Evolutionary conservation across 306 rosid species (phyloP).

Genomic region (Medicago lupulina): DNA sequence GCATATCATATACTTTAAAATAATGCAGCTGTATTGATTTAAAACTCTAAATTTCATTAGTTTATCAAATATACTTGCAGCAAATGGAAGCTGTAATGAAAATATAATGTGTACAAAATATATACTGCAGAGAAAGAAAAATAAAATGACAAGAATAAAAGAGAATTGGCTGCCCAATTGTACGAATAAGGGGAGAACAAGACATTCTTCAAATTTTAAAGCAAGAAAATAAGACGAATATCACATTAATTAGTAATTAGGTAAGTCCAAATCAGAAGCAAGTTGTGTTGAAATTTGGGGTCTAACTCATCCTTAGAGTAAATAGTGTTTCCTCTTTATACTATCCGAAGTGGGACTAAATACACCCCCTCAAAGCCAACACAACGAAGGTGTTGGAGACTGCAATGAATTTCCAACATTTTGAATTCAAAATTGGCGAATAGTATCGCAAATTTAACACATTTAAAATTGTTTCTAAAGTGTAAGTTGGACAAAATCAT

Average conservation of each 20-base stretch:
- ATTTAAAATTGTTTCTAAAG: too few species aligned
- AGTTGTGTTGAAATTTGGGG: too few species aligned
- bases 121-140: not conserved
- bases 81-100: not conserved
- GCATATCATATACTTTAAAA: not conserved
- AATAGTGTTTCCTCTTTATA: too few species aligned
- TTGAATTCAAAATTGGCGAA: too few species aligned
- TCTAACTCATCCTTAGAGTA: too few species aligned
- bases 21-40: not conserved
- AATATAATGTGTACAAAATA: not conserved
- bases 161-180: not conserved
- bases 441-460: too few species aligned
- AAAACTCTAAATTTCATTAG: not conserved
- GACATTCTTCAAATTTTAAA: not conserved
- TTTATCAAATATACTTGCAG: not conserved
- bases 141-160: not conserved
- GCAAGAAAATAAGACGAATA: not conserved
- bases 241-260: constrained; percentile 1
- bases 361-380: too few species aligned
- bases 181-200: not conserved
- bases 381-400: too few species aligned
- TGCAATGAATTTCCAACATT: too few species aligned
- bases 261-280: too few species aligned
- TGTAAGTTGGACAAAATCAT: too few species aligned
- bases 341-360: too few species aligned